Conservation (phyloP, 208 protist species). For the Leishmania tarentolae region DNA sequence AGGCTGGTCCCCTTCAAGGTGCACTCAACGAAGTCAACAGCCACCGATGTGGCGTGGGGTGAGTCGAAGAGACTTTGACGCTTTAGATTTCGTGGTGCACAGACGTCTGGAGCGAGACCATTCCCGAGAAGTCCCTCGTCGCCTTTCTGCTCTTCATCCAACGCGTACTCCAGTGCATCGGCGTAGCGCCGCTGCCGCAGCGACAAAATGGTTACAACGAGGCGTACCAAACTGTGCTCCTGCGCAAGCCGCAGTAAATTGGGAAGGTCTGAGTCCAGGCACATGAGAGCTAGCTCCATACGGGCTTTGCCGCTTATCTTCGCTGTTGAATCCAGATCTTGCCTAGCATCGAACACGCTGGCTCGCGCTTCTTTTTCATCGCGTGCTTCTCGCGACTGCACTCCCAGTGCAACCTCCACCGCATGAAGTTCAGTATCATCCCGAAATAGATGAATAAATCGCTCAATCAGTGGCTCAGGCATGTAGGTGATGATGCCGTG, state of each 20-base stretch:
- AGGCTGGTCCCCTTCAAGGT: conserved; percentile 43
- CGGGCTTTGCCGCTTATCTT: conserved; percentile 21
- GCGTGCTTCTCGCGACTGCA: conserved; percentile 3
- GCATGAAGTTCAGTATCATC: conserved; percentile 14
- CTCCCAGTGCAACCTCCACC: conserved; percentile 27
- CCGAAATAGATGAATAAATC: conserved; percentile 54
- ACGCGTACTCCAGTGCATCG: conserved; percentile 55
- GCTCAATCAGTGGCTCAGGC: conserved; percentile 56
- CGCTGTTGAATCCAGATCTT: not conserved
- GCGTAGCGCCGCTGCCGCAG: conserved; percentile 50
- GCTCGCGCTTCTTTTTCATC: not conserved
- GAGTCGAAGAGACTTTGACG: not conserved
- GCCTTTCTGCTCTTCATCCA: conserved; percentile 27
- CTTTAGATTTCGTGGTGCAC: not conserved
- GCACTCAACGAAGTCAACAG: conserved; percentile 41
- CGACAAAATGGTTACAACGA: conserved; percentile 52
- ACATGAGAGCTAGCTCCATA: conserved; percentile 63
- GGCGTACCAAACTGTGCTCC: conserved; percentile 41
- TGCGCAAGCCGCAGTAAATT: conserved; percentile 52
- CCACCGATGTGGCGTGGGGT: conserved; percentile 9
- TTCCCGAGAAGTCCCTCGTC: not conserved
- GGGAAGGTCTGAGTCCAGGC: conserved; percentile 44
- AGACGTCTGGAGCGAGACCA: not conserved
- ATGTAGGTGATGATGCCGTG: conserved; percentile 47
- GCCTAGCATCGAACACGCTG: not conserved